Evolutionary conservation across 345 rosid genomes (phyloP).

Genomic region (Pistacia vera): DNA sequence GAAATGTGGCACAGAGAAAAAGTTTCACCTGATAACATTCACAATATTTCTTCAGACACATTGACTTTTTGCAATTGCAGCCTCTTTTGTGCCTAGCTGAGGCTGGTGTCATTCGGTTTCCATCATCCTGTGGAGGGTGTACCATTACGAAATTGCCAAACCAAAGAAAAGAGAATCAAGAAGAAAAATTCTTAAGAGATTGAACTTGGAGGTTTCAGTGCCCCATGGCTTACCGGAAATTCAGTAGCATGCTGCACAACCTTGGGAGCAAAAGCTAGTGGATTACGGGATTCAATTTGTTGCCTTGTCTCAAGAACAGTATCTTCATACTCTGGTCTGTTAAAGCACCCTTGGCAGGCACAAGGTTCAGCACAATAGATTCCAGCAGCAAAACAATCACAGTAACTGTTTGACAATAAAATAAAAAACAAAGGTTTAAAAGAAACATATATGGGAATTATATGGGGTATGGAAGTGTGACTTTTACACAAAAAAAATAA

Average conservation of each 20-base stretch:
- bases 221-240: slow-evolving; percentile 28
- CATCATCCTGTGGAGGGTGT: slow-evolving; percentile 41
- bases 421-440: neutral
- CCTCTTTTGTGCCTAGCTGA: slow-evolving; percentile 64
- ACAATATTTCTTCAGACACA: slow-evolving; percentile 67
- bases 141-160: slow-evolving; percentile 15
- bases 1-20: neutral
- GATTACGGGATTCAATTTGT: slow-evolving; percentile 58
- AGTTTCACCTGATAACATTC: slow-evolving; percentile 68
- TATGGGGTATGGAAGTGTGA: neutral
- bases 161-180: neutral
- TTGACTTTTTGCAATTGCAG: slow-evolving; percentile 73
- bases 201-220: slow-evolving; percentile 11
- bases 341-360: slow-evolving; percentile 60
- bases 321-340: slow-evolving; percentile 55
- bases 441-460: slow-evolving; percentile 6
- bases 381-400: slow-evolving; percentile 75
- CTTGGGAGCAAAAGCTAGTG: slow-evolving; percentile 73
- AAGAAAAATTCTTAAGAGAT: neutral
- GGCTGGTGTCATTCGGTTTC: slow-evolving; percentile 33
- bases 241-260: slow-evolving; percentile 33
- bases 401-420: slow-evolving; percentile 47
- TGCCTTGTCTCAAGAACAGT: slow-evolving; percentile 57
- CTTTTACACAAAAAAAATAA: slow-evolving; percentile 5
- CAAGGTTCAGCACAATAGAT: slow-evolving; percentile 56